Conservation (phyloP, 352 stramenopile genomes). For the Synura sp. region DNA sequence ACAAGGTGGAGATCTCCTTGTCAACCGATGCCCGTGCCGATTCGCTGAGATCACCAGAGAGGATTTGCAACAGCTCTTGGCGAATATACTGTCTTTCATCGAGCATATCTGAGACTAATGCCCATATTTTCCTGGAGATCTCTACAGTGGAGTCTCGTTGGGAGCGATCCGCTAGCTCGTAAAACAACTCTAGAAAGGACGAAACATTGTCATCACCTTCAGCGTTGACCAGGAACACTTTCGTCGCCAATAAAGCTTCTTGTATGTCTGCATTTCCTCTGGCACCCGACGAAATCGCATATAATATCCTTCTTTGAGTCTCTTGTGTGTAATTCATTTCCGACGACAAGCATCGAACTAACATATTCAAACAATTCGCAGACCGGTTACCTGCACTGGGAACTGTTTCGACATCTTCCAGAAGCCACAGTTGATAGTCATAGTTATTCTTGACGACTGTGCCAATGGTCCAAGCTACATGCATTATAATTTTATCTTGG, state of each 20-base stretch:
- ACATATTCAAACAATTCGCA: no score
- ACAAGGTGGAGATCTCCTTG: no score
- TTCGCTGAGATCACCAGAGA: background rate
- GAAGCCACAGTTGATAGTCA: background rate
- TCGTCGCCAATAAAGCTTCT: background rate
- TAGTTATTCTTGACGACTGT: conserved; percentile 6
- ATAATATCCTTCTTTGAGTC: background rate
- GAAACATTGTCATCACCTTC: no score
- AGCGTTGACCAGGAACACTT: no score
- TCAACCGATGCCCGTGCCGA: no score
- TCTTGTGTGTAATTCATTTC: no score
- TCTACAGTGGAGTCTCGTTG: no score
- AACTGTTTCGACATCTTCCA: background rate
- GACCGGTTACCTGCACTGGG: no score
- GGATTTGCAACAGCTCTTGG: background rate
- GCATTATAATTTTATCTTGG: background rate
- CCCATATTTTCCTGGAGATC: background rate
- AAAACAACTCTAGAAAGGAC: no score
- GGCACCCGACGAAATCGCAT: background rate
- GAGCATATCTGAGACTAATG: background rate
- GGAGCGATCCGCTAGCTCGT: no score
- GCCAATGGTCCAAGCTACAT: background rate
- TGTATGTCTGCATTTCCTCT: conserved; percentile 23
- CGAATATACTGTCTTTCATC: background rate
- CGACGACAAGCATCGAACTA: no score